Conservation (phyloP, 2,329 filamentous ascomycete genomes). For the Scytalidium lignicola region DNA sequence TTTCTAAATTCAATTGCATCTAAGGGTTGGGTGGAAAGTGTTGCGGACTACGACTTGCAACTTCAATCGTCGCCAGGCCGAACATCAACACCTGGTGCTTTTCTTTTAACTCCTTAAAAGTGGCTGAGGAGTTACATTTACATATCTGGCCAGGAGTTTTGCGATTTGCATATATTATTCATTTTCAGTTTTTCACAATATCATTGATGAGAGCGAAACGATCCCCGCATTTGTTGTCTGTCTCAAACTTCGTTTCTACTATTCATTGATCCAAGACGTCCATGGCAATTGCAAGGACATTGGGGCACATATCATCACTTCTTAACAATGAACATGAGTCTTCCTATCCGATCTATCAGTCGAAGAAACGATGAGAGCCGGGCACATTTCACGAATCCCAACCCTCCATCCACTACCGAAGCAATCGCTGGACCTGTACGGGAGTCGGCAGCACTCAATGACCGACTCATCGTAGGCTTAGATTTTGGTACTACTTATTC, state of each 20-base stretch:
- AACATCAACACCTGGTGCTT: neutral
- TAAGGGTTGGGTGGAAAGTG: neutral
- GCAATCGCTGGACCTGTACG: slow-evolving; percentile 57
- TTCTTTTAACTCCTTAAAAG: too few species aligned
- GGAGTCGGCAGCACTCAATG: slow-evolving; percentile 47
- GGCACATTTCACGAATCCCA: slow-evolving; percentile 33
- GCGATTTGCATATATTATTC: neutral
- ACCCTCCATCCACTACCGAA: slow-evolving; percentile 52
- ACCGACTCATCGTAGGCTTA: slow-evolving; percentile 70
- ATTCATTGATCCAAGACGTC: neutral
- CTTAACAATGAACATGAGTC: slow-evolving; percentile 26
- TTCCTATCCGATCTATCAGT: slow-evolving; percentile 23
- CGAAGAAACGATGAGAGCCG: slow-evolving; percentile 27
- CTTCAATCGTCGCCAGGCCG: neutral
- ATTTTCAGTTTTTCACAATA: neutral
- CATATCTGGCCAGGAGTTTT: too few species aligned
- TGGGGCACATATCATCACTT: neutral
- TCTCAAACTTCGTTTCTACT: neutral
- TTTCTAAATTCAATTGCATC: neutral
- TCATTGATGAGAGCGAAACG: neutral
- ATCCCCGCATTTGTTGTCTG: neutral
- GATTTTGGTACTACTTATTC: slow-evolving; percentile 85
- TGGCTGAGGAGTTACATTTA: too few species aligned
- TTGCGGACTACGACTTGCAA: neutral
- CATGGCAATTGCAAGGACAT: neutral